These are phyloP conservation scores for Apiotrichum gracile DNA, from an alignment of 1,284 basidiomycete species.

Conservation along the genomic window DNA sequence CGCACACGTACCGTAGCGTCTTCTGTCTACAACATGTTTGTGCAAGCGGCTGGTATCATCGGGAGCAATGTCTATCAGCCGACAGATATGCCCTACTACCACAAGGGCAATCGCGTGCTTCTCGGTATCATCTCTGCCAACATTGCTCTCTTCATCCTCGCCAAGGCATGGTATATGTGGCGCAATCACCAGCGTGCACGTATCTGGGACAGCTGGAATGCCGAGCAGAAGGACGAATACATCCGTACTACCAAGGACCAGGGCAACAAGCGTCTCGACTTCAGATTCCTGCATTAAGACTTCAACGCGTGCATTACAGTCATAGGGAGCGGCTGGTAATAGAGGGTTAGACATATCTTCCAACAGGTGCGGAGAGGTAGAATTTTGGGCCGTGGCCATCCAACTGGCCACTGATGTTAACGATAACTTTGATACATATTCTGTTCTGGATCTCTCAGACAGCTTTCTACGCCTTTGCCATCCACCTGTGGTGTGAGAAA, in stretches of 20 bases:
- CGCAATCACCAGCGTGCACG: slow-evolving; percentile 25
- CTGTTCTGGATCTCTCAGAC: too few species aligned
- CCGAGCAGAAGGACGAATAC: slow-evolving; percentile 25
- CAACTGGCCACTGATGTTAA: too few species aligned
- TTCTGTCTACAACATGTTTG: slow-evolving; percentile 39
- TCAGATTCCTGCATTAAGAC: slow-evolving; percentile 4
- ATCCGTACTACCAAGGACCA: slow-evolving; percentile 25
- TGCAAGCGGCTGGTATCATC: slow-evolving; percentile 29
- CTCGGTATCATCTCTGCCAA: slow-evolving; percentile 25
- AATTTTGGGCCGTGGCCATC: background rate
- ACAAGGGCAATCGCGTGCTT: slow-evolving; percentile 32
- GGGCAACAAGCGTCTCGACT: slow-evolving; percentile 27
- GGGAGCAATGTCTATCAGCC: slow-evolving; percentile 34
- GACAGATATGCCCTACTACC: slow-evolving; percentile 29
- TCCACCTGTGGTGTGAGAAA: too few species aligned
- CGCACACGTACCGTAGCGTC: slow-evolving; percentile 36
- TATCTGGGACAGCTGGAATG: slow-evolving; percentile 27
- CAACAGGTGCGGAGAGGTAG: background rate
- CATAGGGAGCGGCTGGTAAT: background rate
- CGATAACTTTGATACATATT: too few species aligned
- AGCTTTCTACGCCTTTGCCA: too few species aligned
- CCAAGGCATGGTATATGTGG: slow-evolving; percentile 20
- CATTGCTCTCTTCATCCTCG: slow-evolving; percentile 17
- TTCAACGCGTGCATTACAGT: background rate
- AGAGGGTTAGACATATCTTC: background rate